These are phyloP conservation scores for Sonneratia caseolaris DNA, from an alignment of 345 rosid species.

Conservation along the genomic window DNA sequence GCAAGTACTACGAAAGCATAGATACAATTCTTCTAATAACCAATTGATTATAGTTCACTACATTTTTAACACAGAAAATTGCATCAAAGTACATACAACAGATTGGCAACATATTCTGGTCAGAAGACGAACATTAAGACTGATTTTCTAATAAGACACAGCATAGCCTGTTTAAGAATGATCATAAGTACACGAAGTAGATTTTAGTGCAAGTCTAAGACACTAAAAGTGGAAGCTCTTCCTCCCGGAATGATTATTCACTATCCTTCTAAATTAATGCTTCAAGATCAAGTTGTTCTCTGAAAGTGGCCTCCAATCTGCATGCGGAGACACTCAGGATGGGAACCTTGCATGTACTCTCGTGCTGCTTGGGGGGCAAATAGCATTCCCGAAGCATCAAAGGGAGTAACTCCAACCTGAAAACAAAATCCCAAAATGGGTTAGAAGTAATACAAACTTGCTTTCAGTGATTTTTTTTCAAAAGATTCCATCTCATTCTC, in stretches of 20 bases:
- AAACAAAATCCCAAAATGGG: slow-evolving; percentile 3
- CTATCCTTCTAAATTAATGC: background rate
- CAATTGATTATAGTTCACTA: background rate
- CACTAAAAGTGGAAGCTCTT: background rate
- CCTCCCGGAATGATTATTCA: background rate
- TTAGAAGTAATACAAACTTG: background rate
- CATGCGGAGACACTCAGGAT: slow-evolving; percentile 75
- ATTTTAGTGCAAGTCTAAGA: background rate
- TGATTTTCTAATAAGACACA: background rate
- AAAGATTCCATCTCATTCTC: background rate
- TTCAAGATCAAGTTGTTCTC: slow-evolving; percentile 27
- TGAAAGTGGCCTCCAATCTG: slow-evolving; percentile 60
- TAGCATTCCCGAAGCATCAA: slow-evolving; percentile 47
- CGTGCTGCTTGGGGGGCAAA: slow-evolving; percentile 51
- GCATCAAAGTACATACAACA: background rate
- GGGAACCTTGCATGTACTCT: slow-evolving; percentile 47
- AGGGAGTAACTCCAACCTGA: slow-evolving; percentile 42
- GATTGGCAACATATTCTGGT: slow-evolving; percentile 1
- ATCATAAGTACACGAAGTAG: background rate
- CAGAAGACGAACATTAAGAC: background rate
- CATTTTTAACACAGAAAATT: background rate
- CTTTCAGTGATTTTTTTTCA: background rate
- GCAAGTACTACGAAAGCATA: no score
- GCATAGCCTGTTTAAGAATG: slow-evolving; percentile 1
- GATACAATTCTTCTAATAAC: background rate